These are phyloP conservation scores for Cylindricascospora bacillispora DNA, from an alignment of 1,139 yeast species.

Conservation along the genomic window DNA sequence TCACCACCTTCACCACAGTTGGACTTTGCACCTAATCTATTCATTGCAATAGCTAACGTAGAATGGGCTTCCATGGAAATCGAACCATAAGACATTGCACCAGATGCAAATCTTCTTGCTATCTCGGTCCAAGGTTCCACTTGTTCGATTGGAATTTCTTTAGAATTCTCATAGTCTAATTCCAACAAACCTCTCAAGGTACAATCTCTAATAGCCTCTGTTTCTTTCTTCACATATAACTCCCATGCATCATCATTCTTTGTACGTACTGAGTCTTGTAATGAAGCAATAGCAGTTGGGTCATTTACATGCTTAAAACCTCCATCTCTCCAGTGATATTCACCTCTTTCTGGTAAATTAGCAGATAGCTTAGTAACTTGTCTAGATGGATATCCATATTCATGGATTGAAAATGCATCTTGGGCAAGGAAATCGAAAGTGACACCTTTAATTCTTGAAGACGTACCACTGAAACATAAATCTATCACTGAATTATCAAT, in stretches of 20 bases:
- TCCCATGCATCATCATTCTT: conserved; percentile 90
- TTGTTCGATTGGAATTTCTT: conserved; percentile 84
- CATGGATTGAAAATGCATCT: conserved; percentile 90
- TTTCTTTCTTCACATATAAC: conserved; percentile 77
- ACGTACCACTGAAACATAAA: conserved; percentile 93
- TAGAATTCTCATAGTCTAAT: conserved; percentile 61
- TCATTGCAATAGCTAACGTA: conserved; percentile 96
- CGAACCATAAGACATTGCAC: conserved; percentile 99
- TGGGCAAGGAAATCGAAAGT: conserved; percentile 93
- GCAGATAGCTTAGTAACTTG: conserved; percentile 51
- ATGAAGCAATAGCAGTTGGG: conserved; percentile 86
- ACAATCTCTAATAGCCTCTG: conserved; percentile 85
- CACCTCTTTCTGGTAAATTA: conserved; percentile 89
- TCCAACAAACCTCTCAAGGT: conserved; percentile 89
- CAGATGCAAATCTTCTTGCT: conserved; percentile 92
- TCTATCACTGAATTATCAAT: conserved; percentile 91
- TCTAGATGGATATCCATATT: conserved; percentile 78
- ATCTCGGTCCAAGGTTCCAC: conserved; percentile 99
- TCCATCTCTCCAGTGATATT: conserved; percentile 98
- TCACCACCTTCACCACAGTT: conserved; percentile 99
- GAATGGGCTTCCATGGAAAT: conserved; percentile 98
- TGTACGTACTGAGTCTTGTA: conserved; percentile 95
- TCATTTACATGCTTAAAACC: conserved; percentile 93
- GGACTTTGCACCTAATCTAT: conserved; percentile 92
- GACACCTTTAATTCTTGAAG: conserved; percentile 90